Evolutionary conservation across 2,329 filamentous ascomycete species (phyloP), one percentile per base, ranked within the genome.

Genomic region (Pseudocercospora vitis): DNA sequence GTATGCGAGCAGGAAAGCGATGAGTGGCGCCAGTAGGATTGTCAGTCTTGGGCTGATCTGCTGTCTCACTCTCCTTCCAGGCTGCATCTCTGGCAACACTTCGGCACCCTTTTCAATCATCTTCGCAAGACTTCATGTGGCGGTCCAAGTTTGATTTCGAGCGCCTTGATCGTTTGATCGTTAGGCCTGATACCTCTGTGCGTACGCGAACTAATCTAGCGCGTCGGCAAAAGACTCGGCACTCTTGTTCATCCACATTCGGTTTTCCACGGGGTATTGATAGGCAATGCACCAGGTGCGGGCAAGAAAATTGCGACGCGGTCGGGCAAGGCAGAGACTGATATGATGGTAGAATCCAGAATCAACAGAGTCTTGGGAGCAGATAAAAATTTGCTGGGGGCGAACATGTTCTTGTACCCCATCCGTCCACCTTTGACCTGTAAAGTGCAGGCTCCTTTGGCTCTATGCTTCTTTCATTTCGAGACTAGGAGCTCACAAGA

Each of bases 1-100:
- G 51, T 62, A 62, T 4, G 58, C 42, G 21, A 52, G 29, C 23
- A 60, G 28, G 44, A 62, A 60, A 4, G 60, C 57, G 9, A 62
- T 21, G 5, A 62, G 39, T n/a, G 57, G 52, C 26, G 52, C 54
- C 9, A 60, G 37, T 32, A 62, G 45, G 24, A 57, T 50, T n/a
- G 52, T 55, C 9, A 54, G 35, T 35, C 26, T 44, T 19, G 46
- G 35, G 12, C 32, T 23, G n/a, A 40, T 35, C 39, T 44, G 37
- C 23, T 31, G 31, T 28, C 46, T 48, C 4, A 19, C 23, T 7
- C 12, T 31, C 18, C 42, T 26, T 28, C 18, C 24, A 45, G 42
- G 47, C 29, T 40, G 47, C 33, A 24, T 16, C 23, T 14, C 9
- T 14, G 14, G 14, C 14, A 42, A 29, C 35, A 26, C 46, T 40